Evolutionary conservation across 148 eudicot genomes (phyloP), one percentile per base, ranked within the genome.

Genomic region (Polygonum maritimum): DNA sequence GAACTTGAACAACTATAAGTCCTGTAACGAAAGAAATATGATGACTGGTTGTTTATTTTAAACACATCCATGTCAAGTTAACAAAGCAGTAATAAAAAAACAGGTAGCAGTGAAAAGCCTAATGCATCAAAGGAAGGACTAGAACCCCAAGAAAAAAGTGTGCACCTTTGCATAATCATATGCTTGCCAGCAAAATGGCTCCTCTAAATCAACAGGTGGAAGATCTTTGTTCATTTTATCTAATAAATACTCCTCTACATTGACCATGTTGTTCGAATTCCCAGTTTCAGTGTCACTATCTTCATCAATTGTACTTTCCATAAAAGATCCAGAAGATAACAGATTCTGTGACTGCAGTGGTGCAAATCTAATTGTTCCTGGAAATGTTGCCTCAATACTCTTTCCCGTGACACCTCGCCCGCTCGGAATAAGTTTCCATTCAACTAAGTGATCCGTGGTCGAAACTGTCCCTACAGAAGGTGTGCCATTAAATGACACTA

Each of bases 181-280:
- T 41, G 94, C 99, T 80, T 89, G 98, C 98, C 99, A 92, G 87
- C 88, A 90, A 82, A 96, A 89, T 76, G 99, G 98, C 85, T 96
- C 99, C 79, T 96, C 98, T 49, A 96, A 82, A 76, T 91, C 98
- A 81, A 88, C 86, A 69, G 99, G 85, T 79, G 83, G 97, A 73
- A 96, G 99, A 77, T 89, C 88, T 82, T 89, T 92, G 76, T 77
- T 89, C 98, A 92, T 89, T 81, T 92, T 92, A 79, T 89, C 92
- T 81, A 85, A 79, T 75, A 96, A 76, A 75, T 81, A 77, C 33
- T 96, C 99, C 78, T 96, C 99, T 16, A 91, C 82, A 79, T 92
- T 91, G 33, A 83, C 87, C 87, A 84, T 82, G 80, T 83, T 89
- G 82, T 82, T 90, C 5, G 83, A 72, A 36, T 84, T 78, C 48